Base-by-base conservation (phyloP, 2,329 filamentous ascomycete genomes). In the Escovopsis weberi region DNA sequence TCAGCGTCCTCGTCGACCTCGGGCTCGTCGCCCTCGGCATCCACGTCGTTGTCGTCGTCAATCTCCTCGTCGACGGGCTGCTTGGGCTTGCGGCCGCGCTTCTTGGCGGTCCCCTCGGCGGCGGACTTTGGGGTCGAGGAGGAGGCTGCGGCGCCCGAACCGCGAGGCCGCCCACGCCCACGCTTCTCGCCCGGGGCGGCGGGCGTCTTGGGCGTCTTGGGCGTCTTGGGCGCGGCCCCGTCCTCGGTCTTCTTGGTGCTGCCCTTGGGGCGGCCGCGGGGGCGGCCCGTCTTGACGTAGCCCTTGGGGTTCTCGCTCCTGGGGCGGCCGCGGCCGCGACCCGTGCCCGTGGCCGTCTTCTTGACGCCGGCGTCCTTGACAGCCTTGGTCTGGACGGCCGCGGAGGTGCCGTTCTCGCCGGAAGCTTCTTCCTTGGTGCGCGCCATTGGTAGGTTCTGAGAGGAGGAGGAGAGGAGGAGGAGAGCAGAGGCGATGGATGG, bases 251-350 rank as follows among this genome's bases (percentile, higher is more conserved):
- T 60, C 45, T 57, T 56, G 45, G 52, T 58, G 46, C 55, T 60
- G 50, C 67, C 68, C 44, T 62, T 62, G 34, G 68, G 68, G 9
- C 68, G 64, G 26, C 68, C 68, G n/a, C 68, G 65, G 35, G 65
- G 65, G n/a, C 64, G 61, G 30, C 68, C 67, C 1, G 59, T 61
- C 23, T 66, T 60, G 3, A 53, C 57, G 33, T 64, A 61, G 40
- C 55, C 40, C 19, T 54, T 54, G 28, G 52, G 50, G 15, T 51
- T 58, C 5, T 53, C 56, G 37, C 61, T 61, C 42, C 57, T 62
- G 32, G 67, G 67, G 35, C 67, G 64, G 38, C 67, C 68, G 18
- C 63, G 65, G 15, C 63, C 62, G 3, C 64, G 60, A 38, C 66
- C 65, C 4, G 62, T 55, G 5, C 62, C 56, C 1, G 48, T 53